phyloP scores from a whole-genome alignment of 164 flowering plant genomes.

The Houttuynia cordata region DNA sequence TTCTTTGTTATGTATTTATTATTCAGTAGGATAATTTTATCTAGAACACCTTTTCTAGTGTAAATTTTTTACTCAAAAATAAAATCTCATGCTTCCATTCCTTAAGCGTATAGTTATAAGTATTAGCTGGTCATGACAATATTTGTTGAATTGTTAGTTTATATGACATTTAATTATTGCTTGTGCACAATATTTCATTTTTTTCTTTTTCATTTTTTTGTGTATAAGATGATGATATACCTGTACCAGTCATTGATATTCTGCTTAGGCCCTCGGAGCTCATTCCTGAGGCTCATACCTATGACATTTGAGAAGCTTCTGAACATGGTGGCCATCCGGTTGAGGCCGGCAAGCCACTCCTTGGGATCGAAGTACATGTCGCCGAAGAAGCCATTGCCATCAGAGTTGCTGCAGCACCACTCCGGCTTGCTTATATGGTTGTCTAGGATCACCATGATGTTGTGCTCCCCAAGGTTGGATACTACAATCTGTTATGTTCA shows the following conservation, averaged over 20 bases:
- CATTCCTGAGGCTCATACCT: conserved; percentile 89
- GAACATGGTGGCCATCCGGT: conserved; percentile 55
- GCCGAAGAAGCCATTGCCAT: conserved; percentile 85
- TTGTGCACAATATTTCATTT: no score
- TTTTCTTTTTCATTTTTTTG: no score
- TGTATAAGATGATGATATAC: conserved; percentile 15
- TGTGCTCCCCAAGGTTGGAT: conserved; percentile 38
- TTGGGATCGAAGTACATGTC: conserved; percentile 59
- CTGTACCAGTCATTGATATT: conserved; percentile 59
- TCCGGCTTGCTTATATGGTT: conserved; percentile 79
- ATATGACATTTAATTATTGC: no score
- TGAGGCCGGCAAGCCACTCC: conserved; percentile 57
- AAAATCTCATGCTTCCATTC: no score
- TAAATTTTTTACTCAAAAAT: no score
- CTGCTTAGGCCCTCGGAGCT: conserved; percentile 70
- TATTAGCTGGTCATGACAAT: no score
- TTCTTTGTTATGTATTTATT: no score
- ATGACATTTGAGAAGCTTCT: conserved; percentile 39
- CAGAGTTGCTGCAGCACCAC: conserved; percentile 74
- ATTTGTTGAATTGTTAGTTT: no score
- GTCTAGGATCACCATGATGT: conserved; percentile 76
- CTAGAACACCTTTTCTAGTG: no score
- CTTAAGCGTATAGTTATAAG: no score
- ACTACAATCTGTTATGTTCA: conserved; percentile 48
- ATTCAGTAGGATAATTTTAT: no score